phyloP scores from a whole-genome alignment of 179 eudicot genomes.

The Pouteria campechiana region DNA sequence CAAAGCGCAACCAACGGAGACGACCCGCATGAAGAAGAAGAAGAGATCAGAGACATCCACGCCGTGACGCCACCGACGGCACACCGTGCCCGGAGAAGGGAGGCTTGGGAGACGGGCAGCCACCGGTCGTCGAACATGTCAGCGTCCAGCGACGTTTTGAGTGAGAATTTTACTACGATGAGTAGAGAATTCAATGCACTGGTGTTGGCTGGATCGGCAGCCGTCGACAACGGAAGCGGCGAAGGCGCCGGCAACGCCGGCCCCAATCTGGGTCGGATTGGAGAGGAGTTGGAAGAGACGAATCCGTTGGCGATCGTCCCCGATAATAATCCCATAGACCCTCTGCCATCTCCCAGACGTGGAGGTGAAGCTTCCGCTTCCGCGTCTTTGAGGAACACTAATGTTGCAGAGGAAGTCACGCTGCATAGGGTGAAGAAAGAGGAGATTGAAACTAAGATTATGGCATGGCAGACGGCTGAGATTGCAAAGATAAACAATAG shows the following conservation, averaged over 20 bases:
- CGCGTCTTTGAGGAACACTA: background rate
- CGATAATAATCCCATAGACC: constrained; percentile 35
- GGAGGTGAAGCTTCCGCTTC: background rate
- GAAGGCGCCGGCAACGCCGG: background rate
- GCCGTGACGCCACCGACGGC: constrained; percentile 49
- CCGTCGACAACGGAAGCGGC: constrained; percentile 7
- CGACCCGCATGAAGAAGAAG: constrained; percentile 11
- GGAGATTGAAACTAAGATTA: constrained; percentile 82
- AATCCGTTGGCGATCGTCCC: constrained; percentile 80
- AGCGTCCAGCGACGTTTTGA: constrained; percentile 25
- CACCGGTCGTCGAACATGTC: constrained; percentile 43
- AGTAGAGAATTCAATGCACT: constrained; percentile 86
- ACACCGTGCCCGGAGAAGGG: constrained; percentile 20
- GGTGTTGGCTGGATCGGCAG: constrained; percentile 63
- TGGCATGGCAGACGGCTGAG: constrained; percentile 91
- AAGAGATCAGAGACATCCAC: constrained; percentile 55
- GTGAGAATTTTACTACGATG: constrained; percentile 66
- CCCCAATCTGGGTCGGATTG: constrained; percentile 38
- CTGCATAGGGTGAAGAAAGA: constrained; percentile 76
- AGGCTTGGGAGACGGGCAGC: constrained; percentile 38
- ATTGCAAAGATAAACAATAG: constrained; percentile 77
- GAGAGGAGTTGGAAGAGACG: constrained; percentile 47
- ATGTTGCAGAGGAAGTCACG: constrained; percentile 17
- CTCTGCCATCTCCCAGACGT: constrained; percentile 14
- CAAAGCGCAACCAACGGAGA: constrained; percentile 1